phyloP scores from a whole-genome alignment of 805 yeast species.

The Kuraishia capsulata region DNA sequence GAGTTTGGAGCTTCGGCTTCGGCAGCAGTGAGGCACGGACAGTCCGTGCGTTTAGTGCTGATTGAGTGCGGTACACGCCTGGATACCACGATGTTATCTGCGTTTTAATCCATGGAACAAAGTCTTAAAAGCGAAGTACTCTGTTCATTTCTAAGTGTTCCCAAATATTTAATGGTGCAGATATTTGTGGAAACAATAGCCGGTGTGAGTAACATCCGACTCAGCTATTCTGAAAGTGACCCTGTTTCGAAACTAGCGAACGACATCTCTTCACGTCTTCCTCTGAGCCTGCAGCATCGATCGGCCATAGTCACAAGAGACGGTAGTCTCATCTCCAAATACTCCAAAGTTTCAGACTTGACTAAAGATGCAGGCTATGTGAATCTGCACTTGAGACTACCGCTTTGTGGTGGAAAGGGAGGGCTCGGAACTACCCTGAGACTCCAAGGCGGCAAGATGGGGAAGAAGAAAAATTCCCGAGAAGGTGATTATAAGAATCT shows the following conservation, averaged over 20 bases:
- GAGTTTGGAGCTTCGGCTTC: too few relatives aligned
- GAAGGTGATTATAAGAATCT: conserved; percentile 22
- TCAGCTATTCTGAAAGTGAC: neutral
- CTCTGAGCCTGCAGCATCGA: conserved; percentile 5
- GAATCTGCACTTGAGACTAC: conserved; percentile 22
- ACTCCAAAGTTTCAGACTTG: conserved; percentile 2
- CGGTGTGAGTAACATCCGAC: conserved; percentile 7
- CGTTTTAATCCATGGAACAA: too few relatives aligned
- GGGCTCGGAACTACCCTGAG: conserved; percentile 36
- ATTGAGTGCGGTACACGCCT: too few relatives aligned
- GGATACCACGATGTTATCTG: neutral
- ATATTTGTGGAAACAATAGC: conserved; percentile 9
- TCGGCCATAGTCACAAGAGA: conserved; percentile 8
- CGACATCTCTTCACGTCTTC: conserved; percentile 5
- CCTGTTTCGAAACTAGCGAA: conserved; percentile 2
- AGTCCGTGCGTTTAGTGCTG: neutral
- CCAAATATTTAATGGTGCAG: conserved; percentile 11
- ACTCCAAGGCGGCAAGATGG: conserved; percentile 25
- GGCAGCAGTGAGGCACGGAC: too few relatives aligned
- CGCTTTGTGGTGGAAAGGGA: conserved; percentile 43
- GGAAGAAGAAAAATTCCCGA: conserved; percentile 9
- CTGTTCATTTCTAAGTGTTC: too few relatives aligned
- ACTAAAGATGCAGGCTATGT: conserved; percentile 4
- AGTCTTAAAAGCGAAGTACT: too few relatives aligned
- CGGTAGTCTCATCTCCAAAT: conserved; percentile 7